Conservation (phyloP, 208 protist species). For the Leptomonas seymouri region DNA sequence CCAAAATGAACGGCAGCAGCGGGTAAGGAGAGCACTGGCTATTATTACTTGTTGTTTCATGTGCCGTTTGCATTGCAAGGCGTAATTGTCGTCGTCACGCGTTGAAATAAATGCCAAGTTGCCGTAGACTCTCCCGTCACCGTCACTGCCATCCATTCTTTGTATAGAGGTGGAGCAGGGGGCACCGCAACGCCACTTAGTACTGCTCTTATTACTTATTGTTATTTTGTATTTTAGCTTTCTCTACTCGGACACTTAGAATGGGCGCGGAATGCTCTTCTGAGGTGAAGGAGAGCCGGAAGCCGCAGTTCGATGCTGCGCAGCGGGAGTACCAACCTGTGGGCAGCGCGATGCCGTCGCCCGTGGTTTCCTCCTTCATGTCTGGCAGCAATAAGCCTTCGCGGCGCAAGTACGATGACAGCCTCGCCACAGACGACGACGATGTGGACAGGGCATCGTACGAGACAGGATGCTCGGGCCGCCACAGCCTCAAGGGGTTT, state of each 20-base stretch:
- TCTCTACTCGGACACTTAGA: not conserved
- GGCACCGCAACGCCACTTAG: too few species aligned
- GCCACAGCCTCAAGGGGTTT: conserved; percentile 34
- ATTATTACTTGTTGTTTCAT: too few species aligned
- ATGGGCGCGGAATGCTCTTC: conserved; percentile 43
- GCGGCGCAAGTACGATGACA: conserved; percentile 7
- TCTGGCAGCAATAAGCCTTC: conserved; percentile 7
- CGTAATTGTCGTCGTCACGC: too few species aligned
- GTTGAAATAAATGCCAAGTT: too few species aligned
- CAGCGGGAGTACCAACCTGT: conserved; percentile 17
- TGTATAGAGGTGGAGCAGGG: too few species aligned
- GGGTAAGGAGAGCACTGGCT: too few species aligned
- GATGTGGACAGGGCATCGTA: conserved; percentile 3
- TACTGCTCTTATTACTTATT: too few species aligned
- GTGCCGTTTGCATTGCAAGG: too few species aligned
- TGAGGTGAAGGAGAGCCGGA: conserved; percentile 19
- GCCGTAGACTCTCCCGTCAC: too few species aligned
- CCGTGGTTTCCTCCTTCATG: conserved; percentile 40
- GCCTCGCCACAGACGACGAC: conserved; percentile 9
- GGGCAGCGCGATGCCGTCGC: conserved; percentile 35
- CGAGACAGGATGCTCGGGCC: conserved; percentile 21
- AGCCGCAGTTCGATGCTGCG: not conserved
- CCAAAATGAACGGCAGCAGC: too few species aligned
- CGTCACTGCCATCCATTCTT: too few species aligned
- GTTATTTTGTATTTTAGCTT: not conserved